These are phyloP conservation scores for Leccinum proliferum DNA, from an alignment of 1,284 basidiomycete genomes.

Conservation along the genomic window DNA sequence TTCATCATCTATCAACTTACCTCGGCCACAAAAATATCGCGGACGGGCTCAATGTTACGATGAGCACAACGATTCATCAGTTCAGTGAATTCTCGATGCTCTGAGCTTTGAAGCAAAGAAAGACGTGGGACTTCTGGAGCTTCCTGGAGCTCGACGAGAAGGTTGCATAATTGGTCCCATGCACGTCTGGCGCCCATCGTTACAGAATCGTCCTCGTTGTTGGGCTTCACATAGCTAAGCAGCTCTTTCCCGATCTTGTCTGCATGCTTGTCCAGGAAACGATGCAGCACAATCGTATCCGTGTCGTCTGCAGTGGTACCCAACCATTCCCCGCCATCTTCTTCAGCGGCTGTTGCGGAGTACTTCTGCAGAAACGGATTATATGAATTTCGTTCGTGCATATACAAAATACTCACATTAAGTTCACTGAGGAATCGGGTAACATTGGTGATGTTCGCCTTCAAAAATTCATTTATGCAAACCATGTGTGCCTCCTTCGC, in stretches of 20 bases:
- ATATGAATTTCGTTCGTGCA: neutral
- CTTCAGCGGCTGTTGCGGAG: slow-evolving; percentile 40
- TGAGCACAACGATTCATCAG: slow-evolving; percentile 68
- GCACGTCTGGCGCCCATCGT: slow-evolving; percentile 65
- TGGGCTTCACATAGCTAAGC: slow-evolving; percentile 63
- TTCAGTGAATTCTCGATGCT: slow-evolving; percentile 59
- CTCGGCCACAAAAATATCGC: slow-evolving; percentile 60
- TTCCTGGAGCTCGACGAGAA: slow-evolving; percentile 73
- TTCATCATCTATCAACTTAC: slow-evolving; percentile 32
- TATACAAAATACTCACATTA: slow-evolving; percentile 45
- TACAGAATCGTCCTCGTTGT: slow-evolving; percentile 51
- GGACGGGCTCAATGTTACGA: slow-evolving; percentile 56
- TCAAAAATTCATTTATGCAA: slow-evolving; percentile 73
- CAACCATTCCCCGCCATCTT: slow-evolving; percentile 65
- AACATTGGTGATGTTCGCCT: slow-evolving; percentile 73
- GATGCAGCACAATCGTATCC: slow-evolving; percentile 75
- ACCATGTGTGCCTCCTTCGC: slow-evolving; percentile 87
- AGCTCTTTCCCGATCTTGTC: slow-evolving; percentile 84
- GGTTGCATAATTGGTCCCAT: slow-evolving; percentile 70
- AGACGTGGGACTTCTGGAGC: slow-evolving; percentile 62
- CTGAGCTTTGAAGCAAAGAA: slow-evolving; percentile 41
- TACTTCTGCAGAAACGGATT: slow-evolving; percentile 45
- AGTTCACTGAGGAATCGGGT: slow-evolving; percentile 81
- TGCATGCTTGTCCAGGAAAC: slow-evolving; percentile 77
- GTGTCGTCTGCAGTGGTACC: slow-evolving; percentile 75